phyloP scores from a whole-genome alignment of 2,329 filamentous ascomycete genomes.

The Septoria linicola region DNA sequence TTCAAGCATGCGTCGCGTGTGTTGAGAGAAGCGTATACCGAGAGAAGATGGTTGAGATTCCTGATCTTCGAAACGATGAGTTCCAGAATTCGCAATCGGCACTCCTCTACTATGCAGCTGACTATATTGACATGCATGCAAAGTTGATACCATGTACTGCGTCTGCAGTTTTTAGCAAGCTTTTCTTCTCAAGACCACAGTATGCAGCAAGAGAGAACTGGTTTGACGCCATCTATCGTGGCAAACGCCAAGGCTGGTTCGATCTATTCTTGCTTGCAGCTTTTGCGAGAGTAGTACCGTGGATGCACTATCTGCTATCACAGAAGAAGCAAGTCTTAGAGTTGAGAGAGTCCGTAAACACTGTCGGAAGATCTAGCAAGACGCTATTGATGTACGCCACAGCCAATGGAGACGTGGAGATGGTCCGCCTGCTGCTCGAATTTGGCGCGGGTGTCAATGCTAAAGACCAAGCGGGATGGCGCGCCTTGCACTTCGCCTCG shows the following conservation, averaged over 20 bases:
- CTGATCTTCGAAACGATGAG: neutral
- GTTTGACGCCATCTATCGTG: neutral
- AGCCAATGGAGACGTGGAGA: neutral
- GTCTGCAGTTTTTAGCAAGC: neutral
- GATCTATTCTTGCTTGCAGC: neutral
- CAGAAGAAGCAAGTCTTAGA: neutral
- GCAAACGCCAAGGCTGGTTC: too few relatives aligned
- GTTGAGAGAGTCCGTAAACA: neutral
- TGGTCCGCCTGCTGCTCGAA: neutral
- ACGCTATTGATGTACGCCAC: neutral
- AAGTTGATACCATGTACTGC: neutral
- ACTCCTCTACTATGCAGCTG: neutral
- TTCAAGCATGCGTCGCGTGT: neutral
- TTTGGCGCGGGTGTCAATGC: neutral
- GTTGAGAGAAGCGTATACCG: neutral
- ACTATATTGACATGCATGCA: neutral
- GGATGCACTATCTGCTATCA: neutral
- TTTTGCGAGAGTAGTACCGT: neutral
- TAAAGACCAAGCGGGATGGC: neutral
- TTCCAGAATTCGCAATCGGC: neutral
- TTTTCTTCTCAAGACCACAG: neutral
- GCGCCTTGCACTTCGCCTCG: neutral
- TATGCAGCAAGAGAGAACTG: neutral
- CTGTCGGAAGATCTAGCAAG: neutral
- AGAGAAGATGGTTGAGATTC: too few relatives aligned